Conservation (phyloP, 441 rosid species). For the Bocquillonia castaneifolia region DNA sequence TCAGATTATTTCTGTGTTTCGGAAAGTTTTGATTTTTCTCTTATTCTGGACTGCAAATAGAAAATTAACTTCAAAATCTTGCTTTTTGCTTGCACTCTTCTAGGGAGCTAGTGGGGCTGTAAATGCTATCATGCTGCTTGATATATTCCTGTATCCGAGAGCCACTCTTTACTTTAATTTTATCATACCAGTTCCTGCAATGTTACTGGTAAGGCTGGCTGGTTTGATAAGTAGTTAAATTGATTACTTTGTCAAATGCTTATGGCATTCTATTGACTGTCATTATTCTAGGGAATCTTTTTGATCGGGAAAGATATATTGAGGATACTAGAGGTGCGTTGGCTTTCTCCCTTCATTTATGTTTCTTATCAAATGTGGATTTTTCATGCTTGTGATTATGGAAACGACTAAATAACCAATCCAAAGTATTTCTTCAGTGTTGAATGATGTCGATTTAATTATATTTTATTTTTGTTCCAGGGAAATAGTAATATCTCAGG, state of each 20-base stretch:
- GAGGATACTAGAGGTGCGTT: conserved; percentile 65
- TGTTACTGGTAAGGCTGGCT: conserved; percentile 56
- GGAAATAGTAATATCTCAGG: conserved; percentile 72
- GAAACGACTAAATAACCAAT: background rate
- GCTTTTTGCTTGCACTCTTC: conserved; percentile 4
- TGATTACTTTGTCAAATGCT: background rate
- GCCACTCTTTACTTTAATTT: conserved; percentile 63
- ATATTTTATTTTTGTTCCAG: too few species aligned
- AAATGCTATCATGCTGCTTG: conserved; percentile 81
- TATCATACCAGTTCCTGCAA: conserved; percentile 82
- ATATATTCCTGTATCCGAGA: conserved; percentile 70
- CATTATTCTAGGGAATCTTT: conserved; percentile 57
- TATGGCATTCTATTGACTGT: conserved; percentile 15
- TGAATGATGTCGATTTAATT: conserved; percentile 1
- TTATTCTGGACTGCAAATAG: background rate
- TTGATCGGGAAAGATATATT: conserved; percentile 66
- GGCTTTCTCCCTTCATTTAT: background rate
- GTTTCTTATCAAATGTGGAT: background rate
- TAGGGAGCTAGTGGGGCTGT: conserved; percentile 94
- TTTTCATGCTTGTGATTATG: background rate
- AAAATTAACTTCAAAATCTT: background rate
- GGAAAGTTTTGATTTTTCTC: background rate
- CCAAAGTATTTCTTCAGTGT: background rate
- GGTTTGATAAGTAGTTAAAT: background rate
- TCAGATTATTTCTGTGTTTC: background rate